Evolutionary conservation across 768 basidiomycete species (phyloP).

Genomic region (Coprinellus aureogranulatus): DNA sequence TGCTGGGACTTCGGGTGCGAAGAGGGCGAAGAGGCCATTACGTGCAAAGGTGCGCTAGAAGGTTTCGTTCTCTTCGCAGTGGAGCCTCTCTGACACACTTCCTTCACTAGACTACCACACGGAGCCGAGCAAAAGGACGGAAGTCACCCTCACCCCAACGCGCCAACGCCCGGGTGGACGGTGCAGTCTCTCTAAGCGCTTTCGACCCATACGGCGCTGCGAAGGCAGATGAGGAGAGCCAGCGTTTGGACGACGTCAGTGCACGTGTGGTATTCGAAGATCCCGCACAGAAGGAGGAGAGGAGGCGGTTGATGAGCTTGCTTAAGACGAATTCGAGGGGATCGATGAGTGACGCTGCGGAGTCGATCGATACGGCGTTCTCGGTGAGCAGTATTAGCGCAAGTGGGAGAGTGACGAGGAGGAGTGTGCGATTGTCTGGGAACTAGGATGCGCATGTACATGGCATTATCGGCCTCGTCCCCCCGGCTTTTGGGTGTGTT

Average conservation of each 20-base stretch:
- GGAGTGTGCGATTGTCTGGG: not conserved
- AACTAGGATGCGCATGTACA: too few species aligned
- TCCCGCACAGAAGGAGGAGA: constrained; percentile 59
- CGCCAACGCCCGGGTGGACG: constrained; percentile 11
- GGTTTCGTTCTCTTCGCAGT: not conserved
- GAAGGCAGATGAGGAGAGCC: not conserved
- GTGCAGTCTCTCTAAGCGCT: constrained; percentile 19
- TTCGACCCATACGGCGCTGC: constrained; percentile 24
- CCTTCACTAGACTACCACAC: constrained; percentile 30
- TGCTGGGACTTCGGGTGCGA: constrained; percentile 1
- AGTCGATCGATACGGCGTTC: not conserved
- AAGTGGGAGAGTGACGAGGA: not conserved
- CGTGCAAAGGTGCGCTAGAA: constrained; percentile 29
- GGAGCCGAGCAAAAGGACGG: constrained; percentile 34
- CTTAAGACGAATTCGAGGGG: constrained; percentile 29
- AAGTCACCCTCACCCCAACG: constrained; percentile 19
- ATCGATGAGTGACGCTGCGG: not conserved
- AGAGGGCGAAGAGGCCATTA: constrained; percentile 33
- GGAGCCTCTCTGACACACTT: not conserved
- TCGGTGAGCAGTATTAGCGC: not conserved
- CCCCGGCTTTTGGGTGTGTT: too few species aligned
- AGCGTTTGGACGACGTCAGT: constrained; percentile 30
- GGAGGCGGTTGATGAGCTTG: constrained; percentile 54
- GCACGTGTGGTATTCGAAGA: constrained; percentile 64
- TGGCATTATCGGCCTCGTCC: too few species aligned